These are phyloP conservation scores for Chamaenerion angustifolium DNA, from an alignment of 345 rosid genomes.

Conservation along the genomic window DNA sequence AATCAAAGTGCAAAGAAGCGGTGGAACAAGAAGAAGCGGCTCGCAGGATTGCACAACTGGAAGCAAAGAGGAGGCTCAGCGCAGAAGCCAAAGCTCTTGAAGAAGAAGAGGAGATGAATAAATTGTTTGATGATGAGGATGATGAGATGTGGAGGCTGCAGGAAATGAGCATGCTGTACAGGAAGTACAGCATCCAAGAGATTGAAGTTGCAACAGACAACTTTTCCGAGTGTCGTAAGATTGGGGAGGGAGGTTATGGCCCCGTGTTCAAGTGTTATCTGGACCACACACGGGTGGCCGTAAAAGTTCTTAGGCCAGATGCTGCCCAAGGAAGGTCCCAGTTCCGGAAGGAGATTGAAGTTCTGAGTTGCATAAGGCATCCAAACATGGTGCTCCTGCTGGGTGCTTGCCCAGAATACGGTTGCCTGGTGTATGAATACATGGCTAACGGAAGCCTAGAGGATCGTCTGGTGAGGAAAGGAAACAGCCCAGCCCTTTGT, in stretches of 20 bases:
- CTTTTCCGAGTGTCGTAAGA: conserved; percentile 34
- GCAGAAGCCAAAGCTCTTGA: conserved; percentile 28
- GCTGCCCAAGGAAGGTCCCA: conserved; percentile 7
- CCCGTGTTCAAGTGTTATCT: conserved; percentile 24
- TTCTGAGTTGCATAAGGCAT: conserved; percentile 5
- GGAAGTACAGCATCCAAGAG: conserved; percentile 41
- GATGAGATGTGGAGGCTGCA: conserved; percentile 1
- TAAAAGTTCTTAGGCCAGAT: conserved; percentile 3
- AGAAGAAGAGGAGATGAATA: conserved; percentile 22
- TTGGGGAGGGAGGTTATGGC: conserved; percentile 83
- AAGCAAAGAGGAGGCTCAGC: conserved; percentile 29
- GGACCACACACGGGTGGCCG: conserved; percentile 1
- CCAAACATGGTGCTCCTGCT: conserved; percentile 6
- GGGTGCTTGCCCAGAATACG: conserved; percentile 5
- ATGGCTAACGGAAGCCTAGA: conserved; percentile 6
- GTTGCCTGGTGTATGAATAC: conserved; percentile 4
- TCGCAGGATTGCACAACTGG: conserved; percentile 31
- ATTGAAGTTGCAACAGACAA: conserved; percentile 45
- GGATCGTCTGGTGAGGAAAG: conserved; percentile 1
- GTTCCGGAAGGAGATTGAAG: conserved; percentile 3
- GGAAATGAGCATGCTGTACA: conserved; percentile 7
- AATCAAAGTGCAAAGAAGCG: conserved; percentile 29
- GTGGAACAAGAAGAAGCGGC: conserved; percentile 30
- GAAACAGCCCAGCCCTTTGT: not conserved
- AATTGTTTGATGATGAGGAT: conserved; percentile 9